Evolutionary conservation across 176 grass and related monocot species (phyloP).

Genomic region (Dactylis glomerata): DNA sequence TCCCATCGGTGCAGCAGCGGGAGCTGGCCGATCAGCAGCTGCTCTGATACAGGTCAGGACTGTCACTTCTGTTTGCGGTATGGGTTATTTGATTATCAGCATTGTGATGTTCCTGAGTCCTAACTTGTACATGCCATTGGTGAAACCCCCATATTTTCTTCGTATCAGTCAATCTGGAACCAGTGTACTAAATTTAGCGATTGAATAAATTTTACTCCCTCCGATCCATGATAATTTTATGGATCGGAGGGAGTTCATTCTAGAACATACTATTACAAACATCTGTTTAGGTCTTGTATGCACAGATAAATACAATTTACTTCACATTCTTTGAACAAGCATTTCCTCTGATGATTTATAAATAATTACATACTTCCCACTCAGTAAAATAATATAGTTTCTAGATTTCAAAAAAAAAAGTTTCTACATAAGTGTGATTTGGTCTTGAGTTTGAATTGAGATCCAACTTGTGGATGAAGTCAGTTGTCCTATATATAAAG

Average conservation of each 20-base stretch:
- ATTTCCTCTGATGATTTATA: background rate
- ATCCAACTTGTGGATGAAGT: background rate
- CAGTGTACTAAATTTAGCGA: background rate
- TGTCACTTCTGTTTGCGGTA: background rate
- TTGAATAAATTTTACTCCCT: background rate
- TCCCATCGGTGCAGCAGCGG: constrained; percentile 74
- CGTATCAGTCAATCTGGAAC: background rate
- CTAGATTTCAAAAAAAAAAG: too few relatives aligned
- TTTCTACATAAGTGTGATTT: too few relatives aligned
- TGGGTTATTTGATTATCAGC: background rate
- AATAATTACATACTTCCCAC: background rate
- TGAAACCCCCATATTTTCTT: background rate
- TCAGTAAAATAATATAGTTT: background rate
- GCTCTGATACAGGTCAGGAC: constrained; percentile 79
- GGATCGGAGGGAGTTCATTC: too few relatives aligned
- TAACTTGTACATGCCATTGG: background rate
- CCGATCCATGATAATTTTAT: too few relatives aligned
- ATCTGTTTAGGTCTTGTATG: background rate
- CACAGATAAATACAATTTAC: background rate
- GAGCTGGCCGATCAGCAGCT: constrained; percentile 81
- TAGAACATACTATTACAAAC: background rate
- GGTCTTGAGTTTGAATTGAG: background rate
- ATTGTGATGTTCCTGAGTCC: background rate
- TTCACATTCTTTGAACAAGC: background rate
- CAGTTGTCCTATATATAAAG: background rate